These are phyloP conservation scores for Kodamaea lidongshanica DNA, from an alignment of 805 yeast genomes.

Conservation along the genomic window DNA sequence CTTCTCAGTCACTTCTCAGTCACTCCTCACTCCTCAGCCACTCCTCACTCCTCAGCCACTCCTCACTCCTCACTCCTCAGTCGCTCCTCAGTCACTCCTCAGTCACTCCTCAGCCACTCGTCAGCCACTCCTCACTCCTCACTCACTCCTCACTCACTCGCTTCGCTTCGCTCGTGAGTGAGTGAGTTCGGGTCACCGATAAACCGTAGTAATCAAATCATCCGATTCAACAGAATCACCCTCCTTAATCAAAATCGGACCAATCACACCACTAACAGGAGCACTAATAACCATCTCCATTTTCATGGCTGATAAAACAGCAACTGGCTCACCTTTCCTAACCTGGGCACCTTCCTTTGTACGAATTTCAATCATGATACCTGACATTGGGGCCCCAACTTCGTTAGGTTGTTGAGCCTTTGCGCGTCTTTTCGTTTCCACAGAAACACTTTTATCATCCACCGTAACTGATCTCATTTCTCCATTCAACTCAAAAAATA, in stretches of 20 bases:
- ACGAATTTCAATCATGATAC: slow-evolving; percentile 93
- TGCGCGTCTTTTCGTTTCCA: slow-evolving; percentile 79
- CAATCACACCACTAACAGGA: slow-evolving; percentile 78
- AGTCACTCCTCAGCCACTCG: no score
- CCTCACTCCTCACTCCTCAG: no score
- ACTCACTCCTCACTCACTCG: no score
- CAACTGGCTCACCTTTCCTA: slow-evolving; percentile 93
- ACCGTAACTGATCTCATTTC: slow-evolving; percentile 94
- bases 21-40: no score
- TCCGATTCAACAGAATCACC: slow-evolving; percentile 95
- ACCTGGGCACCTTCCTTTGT: slow-evolving; percentile 83
- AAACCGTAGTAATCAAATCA: slow-evolving; percentile 57
- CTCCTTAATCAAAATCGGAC: slow-evolving; percentile 70
- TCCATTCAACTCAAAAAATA: slow-evolving; percentile 96
- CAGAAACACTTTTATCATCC: slow-evolving; percentile 79
- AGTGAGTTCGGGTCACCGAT: no score
- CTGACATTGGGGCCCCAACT: slow-evolving; percentile 99
- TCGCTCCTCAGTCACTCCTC: no score
- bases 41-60: no score
- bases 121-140: no score
- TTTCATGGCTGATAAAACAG: slow-evolving; percentile 95
- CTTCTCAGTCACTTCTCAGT: no score
- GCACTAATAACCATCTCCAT: slow-evolving; percentile 99
- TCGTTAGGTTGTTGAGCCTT: slow-evolving; percentile 93
- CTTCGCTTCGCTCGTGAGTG: no score